phyloP scores from a whole-genome alignment of 2,329 filamentous ascomycete genomes.

The Cytospora leucostoma region DNA sequence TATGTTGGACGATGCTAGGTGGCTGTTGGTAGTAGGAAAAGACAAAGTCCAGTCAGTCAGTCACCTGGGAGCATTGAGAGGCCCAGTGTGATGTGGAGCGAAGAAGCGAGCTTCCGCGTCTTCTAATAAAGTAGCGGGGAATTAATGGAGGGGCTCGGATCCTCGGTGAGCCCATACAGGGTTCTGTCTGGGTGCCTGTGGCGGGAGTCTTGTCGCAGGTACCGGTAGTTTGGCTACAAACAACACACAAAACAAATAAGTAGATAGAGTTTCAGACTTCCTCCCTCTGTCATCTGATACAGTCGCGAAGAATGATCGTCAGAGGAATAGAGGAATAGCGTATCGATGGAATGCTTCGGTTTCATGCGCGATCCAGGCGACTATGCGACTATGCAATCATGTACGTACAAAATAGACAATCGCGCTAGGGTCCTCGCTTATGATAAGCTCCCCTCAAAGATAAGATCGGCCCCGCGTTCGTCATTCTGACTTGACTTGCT shows the following conservation, averaged over 20 bases:
- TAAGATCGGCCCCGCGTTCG: constrained; percentile 3
- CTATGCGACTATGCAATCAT: too few species aligned
- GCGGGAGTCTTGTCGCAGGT: not conserved
- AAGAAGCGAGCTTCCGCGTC: constrained; percentile 1
- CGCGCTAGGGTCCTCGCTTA: not conserved
- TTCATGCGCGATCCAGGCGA: not conserved
- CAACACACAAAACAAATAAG: not conserved
- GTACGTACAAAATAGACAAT: too few species aligned
- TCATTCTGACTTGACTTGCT: not conserved
- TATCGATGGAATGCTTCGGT: not conserved
- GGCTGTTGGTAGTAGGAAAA: too few species aligned
- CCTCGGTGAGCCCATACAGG: not conserved
- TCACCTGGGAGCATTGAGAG: not conserved
- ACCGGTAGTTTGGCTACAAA: not conserved
- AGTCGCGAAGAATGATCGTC: not conserved
- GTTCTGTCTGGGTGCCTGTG: not conserved
- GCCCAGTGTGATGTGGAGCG: not conserved
- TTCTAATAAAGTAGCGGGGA: not conserved
- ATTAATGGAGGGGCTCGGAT: not conserved
- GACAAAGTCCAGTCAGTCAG: too few species aligned
- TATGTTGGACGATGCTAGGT: too few species aligned
- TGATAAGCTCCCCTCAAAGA: not conserved
- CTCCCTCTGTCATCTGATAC: not conserved
- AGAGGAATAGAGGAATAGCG: not conserved
- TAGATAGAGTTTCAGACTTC: not conserved